Base-by-base conservation (phyloP, 352 stramenopile species). In the Globisporangium uncinulatum region DNA sequence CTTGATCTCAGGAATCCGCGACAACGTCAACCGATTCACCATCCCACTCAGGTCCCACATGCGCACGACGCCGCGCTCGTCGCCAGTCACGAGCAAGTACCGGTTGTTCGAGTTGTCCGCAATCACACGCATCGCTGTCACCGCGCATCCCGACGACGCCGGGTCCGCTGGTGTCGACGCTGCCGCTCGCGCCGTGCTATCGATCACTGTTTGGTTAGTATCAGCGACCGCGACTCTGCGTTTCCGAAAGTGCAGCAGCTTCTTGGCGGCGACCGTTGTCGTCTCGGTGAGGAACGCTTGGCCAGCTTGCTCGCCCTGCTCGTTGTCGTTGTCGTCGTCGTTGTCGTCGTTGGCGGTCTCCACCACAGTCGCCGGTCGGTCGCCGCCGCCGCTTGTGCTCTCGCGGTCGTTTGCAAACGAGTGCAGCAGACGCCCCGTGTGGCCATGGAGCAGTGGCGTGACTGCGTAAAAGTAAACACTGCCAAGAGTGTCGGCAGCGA, bases 1-100 rank as follows among this genome's bases (percentile, higher is more conserved):
- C 29, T 81, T 82, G 13, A 73, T 71, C 46, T 86, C 73, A 0
- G 78, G 74, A 48, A 89, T 87, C 45, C 83, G 81, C 2, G 71
- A 67, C 6, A 91, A 44, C 3, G 69, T 56, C 0, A 88, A 56
- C 15, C 75, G 70, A n/a, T 59, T 56, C 39, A 86, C 73, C 73
- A 87, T 85, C 3, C 51, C 21, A 7, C 56, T 66, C 1, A 86
- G 67, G 31, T 83, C 70, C 76, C 78, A 89, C 24, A 87, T 51
- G 0, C 74, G 66, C 0, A 88, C 54, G 3, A 69, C 54, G 1
- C 78, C 78, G 37, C 59, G 47, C 46, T 89, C 81, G 32, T 91
- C 81, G 0, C 78, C 81, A 0, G 77, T 71, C 34, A 91, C 77
- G 1, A 91, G 59, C 20, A 89, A 47, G 42, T 86, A 80, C 3